These are phyloP conservation scores for Hypoxylon subgilvum DNA, from an alignment of 495 filamentous ascomycete species.

Conservation along the genomic window DNA sequence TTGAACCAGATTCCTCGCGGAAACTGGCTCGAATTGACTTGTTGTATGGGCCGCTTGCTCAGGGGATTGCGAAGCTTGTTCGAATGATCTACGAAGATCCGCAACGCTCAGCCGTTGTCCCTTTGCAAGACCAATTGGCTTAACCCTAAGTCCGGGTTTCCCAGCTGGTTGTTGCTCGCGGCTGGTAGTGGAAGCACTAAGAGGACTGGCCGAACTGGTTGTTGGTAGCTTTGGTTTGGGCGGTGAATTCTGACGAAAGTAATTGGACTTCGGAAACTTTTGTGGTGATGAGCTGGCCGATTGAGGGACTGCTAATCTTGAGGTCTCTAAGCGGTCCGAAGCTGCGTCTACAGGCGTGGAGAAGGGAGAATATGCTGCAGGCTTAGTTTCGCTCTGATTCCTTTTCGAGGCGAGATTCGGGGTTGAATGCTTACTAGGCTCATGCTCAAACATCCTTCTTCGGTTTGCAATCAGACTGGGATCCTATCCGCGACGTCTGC, in stretches of 20 bases:
- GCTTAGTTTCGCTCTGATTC: constrained; percentile 3
- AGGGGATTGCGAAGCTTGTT: constrained; percentile 19
- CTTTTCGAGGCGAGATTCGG: neutral
- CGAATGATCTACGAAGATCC: constrained; percentile 46
- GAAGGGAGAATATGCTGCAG: constrained; percentile 26
- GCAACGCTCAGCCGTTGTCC: constrained; percentile 45
- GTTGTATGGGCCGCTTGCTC: neutral
- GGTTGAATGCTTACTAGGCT: constrained; percentile 37
- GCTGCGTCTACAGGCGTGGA: neutral
- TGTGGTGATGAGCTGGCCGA: neutral
- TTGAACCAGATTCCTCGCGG: neutral
- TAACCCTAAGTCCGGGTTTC: neutral
- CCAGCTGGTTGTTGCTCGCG: neutral
- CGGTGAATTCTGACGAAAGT: constrained; percentile 12
- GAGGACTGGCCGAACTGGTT: neutral
- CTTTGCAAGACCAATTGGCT: constrained; percentile 6
- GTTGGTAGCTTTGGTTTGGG: constrained; percentile 19
- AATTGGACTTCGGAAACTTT: constrained; percentile 5
- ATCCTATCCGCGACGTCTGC: constrained; percentile 31
- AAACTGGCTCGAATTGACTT: neutral
- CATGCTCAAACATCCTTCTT: constrained; percentile 44
- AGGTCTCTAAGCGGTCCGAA: neutral
- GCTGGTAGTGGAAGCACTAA: constrained; percentile 6
- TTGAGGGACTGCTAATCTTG: neutral
- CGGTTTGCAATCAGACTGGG: constrained; percentile 41